Conservation (phyloP, 495 filamentous ascomycete genomes). For the Aspergillus panamensis region DNA sequence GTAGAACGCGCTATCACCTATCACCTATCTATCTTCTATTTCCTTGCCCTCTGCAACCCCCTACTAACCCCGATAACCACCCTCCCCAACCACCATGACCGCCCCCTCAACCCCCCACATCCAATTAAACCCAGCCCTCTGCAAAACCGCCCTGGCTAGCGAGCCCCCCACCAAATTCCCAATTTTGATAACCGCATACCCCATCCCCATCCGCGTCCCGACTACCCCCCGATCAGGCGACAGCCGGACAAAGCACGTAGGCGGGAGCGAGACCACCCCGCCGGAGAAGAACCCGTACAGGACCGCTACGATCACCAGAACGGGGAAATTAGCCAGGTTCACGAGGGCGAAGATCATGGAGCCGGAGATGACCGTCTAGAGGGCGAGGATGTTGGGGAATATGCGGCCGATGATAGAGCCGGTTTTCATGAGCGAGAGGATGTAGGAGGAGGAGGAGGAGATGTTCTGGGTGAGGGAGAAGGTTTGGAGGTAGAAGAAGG, state of each 20-base stretch:
- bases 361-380: constrained; percentile 4
- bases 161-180: constrained; percentile 58
- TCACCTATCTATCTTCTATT: too few species aligned
- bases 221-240: constrained; percentile 33
- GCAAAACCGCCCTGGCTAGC: constrained; percentile 46
- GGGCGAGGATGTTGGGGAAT: constrained; percentile 22
- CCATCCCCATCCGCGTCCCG: constrained; percentile 60
- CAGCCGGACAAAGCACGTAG: constrained; percentile 14
- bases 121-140: background rate
- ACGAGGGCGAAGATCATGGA: background rate
- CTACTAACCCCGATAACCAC: too few species aligned
- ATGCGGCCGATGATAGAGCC: constrained; percentile 3
- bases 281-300: constrained; percentile 57
- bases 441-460: background rate
- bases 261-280: constrained; percentile 30
- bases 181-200: constrained; percentile 43
- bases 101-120: too few species aligned
- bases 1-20: too few species aligned
- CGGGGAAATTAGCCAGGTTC: constrained; percentile 15
- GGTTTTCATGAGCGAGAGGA: constrained; percentile 1
- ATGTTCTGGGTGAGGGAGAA: background rate
- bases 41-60: too few species aligned
- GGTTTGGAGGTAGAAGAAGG: constrained; percentile 33
- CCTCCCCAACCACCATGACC: too few species aligned
- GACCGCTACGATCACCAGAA: constrained; percentile 33